phyloP scores from a whole-genome alignment of 352 stramenopile species.

The Pythium volutum region DNA sequence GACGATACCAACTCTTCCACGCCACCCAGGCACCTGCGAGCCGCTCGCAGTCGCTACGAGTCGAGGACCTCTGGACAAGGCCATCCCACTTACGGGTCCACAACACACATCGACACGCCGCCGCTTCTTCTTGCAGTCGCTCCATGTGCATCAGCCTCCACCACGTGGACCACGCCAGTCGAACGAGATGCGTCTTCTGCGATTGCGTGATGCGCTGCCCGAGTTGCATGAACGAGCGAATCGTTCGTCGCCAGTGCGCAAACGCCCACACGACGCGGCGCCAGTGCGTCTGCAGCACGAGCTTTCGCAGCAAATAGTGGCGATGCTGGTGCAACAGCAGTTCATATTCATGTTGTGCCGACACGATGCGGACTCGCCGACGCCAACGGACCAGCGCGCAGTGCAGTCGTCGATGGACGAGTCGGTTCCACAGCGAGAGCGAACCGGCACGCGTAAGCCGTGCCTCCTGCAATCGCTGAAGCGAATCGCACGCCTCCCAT shows the following conservation, averaged over 20 bases:
- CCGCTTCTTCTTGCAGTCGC: slow-evolving; percentile 13
- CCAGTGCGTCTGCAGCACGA: slow-evolving; percentile 9
- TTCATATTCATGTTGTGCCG: neutral
- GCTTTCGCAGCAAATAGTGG: slow-evolving; percentile 15
- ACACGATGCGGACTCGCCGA: neutral
- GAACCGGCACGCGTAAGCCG: neutral
- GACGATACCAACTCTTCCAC: slow-evolving; percentile 16
- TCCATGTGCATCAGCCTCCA: neutral
- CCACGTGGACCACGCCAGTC: slow-evolving; percentile 1
- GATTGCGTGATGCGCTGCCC: neutral
- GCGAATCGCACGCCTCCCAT: too few relatives aligned
- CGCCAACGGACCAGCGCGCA: neutral
- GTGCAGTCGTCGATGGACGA: neutral
- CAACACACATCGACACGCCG: slow-evolving; percentile 6
- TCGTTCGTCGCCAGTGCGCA: neutral
- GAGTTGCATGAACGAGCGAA: slow-evolving; percentile 1
- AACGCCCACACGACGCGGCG: neutral
- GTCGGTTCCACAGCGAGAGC: slow-evolving; percentile 1
- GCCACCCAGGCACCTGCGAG: slow-evolving; percentile 2
- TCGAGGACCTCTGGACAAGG: neutral
- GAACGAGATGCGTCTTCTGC: neutral
- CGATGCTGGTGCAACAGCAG: slow-evolving; percentile 4
- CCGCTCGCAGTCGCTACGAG: neutral
- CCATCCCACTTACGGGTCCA: neutral
- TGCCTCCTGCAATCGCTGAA: too few relatives aligned